Evolutionary conservation across 2,329 filamentous ascomycete genomes (phyloP).

Genomic region (Talaromyces piceae): DNA sequence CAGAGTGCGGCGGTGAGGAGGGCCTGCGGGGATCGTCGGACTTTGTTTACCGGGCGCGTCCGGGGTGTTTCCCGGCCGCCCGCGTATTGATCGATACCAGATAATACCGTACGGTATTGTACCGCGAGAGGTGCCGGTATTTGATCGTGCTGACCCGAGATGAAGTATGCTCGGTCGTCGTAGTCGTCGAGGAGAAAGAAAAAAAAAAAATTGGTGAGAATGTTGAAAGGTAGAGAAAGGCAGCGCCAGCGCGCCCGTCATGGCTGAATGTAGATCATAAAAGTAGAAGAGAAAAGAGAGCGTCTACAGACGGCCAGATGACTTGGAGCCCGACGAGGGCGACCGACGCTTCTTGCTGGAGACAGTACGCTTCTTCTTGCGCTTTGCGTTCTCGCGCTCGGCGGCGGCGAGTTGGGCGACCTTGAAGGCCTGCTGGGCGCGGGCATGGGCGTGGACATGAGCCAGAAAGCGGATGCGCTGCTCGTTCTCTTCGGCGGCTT

Average conservation of each 20-base stretch:
- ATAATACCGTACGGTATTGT: neutral
- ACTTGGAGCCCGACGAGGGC: constrained; percentile 16
- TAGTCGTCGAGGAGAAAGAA: no score
- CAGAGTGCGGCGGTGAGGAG: constrained; percentile 2
- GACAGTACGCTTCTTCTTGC: constrained; percentile 16
- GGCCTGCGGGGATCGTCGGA: neutral
- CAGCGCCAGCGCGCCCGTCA: neutral
- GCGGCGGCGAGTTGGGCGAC: constrained; percentile 24
- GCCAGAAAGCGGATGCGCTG: constrained; percentile 31
- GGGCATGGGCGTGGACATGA: constrained; percentile 35
- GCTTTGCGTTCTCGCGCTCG: constrained; percentile 16
- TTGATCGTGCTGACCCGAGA: neutral
- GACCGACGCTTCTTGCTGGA: constrained; percentile 15
- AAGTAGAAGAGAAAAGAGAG: no score
- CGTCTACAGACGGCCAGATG: constrained; percentile 4
- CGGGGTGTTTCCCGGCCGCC: no score
- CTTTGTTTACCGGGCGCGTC: neutral
- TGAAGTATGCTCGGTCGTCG: neutral
- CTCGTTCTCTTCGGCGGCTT: constrained; percentile 26
- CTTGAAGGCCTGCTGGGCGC: constrained; percentile 33
- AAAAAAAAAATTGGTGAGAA: neutral
- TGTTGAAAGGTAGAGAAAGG: neutral
- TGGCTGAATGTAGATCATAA: no score
- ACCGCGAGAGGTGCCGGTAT: neutral
- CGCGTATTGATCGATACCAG: neutral